Percentiles rank a stretch among this genome's conserved stretches.
Conservation (phyloP, 1,284 basidiomycete species). For the Flammula alnicola region DNA sequence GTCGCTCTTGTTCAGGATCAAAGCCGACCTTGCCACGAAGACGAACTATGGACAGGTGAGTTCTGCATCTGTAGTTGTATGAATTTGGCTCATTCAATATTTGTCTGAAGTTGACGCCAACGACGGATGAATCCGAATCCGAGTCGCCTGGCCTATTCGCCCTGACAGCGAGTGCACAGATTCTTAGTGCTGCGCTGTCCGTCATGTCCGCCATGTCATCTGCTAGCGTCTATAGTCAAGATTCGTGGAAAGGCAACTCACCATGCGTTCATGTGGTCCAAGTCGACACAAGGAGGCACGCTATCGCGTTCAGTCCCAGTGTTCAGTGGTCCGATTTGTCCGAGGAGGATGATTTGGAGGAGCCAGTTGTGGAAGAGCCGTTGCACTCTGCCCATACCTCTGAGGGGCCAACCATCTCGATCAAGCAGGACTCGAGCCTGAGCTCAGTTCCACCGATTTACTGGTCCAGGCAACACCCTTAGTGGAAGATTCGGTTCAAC, state of each 20-base stretch:
- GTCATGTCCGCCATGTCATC: slow-evolving; percentile 19
- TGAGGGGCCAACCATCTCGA: too few species aligned
- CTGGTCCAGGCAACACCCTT: too few species aligned
- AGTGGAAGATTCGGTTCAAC: too few species aligned
- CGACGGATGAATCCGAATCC: slow-evolving; percentile 14
- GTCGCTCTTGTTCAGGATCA: slow-evolving; percentile 27
- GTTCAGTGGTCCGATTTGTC: slow-evolving; percentile 20
- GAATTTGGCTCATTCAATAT: neutral
- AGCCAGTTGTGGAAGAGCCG: neutral
- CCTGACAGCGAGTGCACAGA: slow-evolving; percentile 15
- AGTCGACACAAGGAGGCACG: slow-evolving; percentile 21
- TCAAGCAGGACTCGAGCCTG: too few species aligned
- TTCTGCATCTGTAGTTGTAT: neutral
- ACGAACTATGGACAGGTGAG: slow-evolving; percentile 23
- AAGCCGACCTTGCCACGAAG: slow-evolving; percentile 26
- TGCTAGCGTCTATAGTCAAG: slow-evolving; percentile 28
- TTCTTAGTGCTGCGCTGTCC: slow-evolving; percentile 20
- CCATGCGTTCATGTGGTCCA: slow-evolving; percentile 10
- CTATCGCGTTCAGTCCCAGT: slow-evolving; percentile 25
- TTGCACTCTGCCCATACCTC: neutral
- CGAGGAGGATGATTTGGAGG: neutral
- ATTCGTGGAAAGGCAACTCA: slow-evolving; percentile 25
- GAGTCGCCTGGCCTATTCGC: slow-evolving; percentile 21
- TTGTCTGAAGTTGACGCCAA: slow-evolving; percentile 11
- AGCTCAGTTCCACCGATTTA: too few species aligned